Evolutionary conservation across 2,329 filamentous ascomycete species (phyloP).

Genomic region (Mycogone perniciosa): DNA sequence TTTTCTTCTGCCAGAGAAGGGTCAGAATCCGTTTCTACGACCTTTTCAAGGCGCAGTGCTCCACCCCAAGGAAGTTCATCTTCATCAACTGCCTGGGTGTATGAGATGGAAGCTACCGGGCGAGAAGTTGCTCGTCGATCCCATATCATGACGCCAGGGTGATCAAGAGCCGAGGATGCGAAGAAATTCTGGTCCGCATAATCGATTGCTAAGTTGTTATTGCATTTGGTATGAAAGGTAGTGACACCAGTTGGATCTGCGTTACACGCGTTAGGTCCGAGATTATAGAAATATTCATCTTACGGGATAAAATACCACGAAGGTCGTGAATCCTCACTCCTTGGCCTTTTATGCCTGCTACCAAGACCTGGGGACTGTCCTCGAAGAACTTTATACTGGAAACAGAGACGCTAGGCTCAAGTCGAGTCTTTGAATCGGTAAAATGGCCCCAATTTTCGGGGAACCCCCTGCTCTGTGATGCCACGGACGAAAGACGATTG

Average conservation of each 20-base stretch:
- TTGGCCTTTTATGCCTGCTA: slow-evolving; percentile 69
- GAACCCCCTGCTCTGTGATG: slow-evolving; percentile 43
- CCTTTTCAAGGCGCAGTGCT: slow-evolving; percentile 50
- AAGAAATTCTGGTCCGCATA: slow-evolving; percentile 78
- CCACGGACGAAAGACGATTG: slow-evolving; percentile 50
- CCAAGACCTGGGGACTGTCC: slow-evolving; percentile 65
- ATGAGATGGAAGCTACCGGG: slow-evolving; percentile 45
- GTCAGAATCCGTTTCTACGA: slow-evolving; percentile 49
- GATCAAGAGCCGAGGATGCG: slow-evolving; percentile 69
- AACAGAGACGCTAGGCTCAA: slow-evolving; percentile 65
- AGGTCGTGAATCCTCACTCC: slow-evolving; percentile 73
- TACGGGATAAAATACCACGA: slow-evolving; percentile 47
- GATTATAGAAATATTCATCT: background rate
- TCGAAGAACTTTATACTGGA: slow-evolving; percentile 79
- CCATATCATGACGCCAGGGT: slow-evolving; percentile 71
- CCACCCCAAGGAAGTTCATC: slow-evolving; percentile 58
- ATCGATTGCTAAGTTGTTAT: slow-evolving; percentile 70
- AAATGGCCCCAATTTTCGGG: slow-evolving; percentile 42
- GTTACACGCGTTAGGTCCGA: background rate
- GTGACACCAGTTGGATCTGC: slow-evolving; percentile 46
- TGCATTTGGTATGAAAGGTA: slow-evolving; percentile 60
- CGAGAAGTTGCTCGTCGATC: slow-evolving; percentile 60
- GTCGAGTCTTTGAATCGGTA: slow-evolving; percentile 50
- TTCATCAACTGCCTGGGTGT: slow-evolving; percentile 52
- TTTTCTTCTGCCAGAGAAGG: slow-evolving; percentile 47